A percentile compares a stretch with the other conserved stretches of the same genome.
Evolutionary conservation across 106 monocot species (phyloP).

Genomic region (Dioscorea zingiberensis): DNA sequence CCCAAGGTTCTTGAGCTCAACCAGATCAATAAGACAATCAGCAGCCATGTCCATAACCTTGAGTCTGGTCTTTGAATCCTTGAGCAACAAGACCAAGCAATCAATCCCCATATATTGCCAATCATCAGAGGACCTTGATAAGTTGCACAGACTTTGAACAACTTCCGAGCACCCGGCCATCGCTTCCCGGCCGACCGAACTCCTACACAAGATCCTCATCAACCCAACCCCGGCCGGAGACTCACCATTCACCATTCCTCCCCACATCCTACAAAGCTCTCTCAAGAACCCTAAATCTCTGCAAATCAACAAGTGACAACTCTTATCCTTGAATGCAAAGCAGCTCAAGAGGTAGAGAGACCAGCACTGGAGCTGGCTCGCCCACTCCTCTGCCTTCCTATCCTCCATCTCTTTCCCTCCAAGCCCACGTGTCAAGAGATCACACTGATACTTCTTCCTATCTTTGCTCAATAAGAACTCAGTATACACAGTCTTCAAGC

Average conservation of each 20-base stretch:
- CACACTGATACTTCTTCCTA: slow-evolving; percentile 39
- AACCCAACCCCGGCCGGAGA: slow-evolving; percentile 60
- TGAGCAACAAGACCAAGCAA: slow-evolving; percentile 48
- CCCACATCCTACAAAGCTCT: slow-evolving; percentile 51
- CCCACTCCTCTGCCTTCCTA: slow-evolving; percentile 74
- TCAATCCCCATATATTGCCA: slow-evolving; percentile 88
- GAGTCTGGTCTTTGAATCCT: slow-evolving; percentile 19
- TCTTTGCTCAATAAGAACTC: slow-evolving; percentile 22
- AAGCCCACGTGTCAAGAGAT: slow-evolving; percentile 50
- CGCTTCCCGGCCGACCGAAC: slow-evolving; percentile 31
- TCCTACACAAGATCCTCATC: slow-evolving; percentile 58
- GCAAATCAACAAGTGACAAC: slow-evolving; percentile 23
- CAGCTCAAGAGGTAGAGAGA: slow-evolving; percentile 63
- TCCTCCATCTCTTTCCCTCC: slow-evolving; percentile 44
- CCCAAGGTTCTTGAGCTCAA: slow-evolving; percentile 43
- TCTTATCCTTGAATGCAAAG: slow-evolving; percentile 44
- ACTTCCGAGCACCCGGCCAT: slow-evolving; percentile 23
- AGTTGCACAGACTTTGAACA: slow-evolving; percentile 43
- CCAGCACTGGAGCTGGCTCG: slow-evolving; percentile 76
- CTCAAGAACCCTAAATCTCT: slow-evolving; percentile 27
- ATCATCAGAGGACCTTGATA: slow-evolving; percentile 62
- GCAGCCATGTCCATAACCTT: slow-evolving; percentile 16
- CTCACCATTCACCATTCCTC: slow-evolving; percentile 46
- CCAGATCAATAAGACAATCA: slow-evolving; percentile 37
- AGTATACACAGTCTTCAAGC: slow-evolving; percentile 29